Evolutionary conservation across 768 basidiomycete genomes (phyloP), one percentile per base, ranked within the genome.

Genomic region (Suillus hirtellus): DNA sequence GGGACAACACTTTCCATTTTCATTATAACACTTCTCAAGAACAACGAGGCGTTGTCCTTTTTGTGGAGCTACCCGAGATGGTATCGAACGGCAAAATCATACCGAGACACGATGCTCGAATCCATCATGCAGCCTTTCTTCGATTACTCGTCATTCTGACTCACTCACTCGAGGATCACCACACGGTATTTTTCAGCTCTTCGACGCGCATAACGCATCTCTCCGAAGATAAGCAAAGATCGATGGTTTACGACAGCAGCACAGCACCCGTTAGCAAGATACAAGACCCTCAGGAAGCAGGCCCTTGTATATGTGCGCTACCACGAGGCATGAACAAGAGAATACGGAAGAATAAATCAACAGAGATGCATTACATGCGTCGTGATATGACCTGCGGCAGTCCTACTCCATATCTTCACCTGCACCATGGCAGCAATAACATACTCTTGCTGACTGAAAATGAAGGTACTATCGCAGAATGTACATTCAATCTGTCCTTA

Each of bases 81-180:
- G 17, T 12, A 58, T 56, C 55, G 55, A 56, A 56, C 21, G 15
- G 38, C 34, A 54, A 38, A 19, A 58, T 58, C 55, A 42, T 27
- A 17, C 24, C 38, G 24, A 42, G 38, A 27, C 15, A 38, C 21
- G 55, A 56, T 40, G 38, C 5, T 40, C n/a, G 37, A 17, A 58
- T 19, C 38, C 38, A 9, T 24, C 38, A 9, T 24, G 8, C 15
- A 38, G 54, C n/a, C 54, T 27, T 27, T 17, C 54, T 37, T 38
- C 37, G 21, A 38, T n/a, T 21, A 56, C 55, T 56, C 15, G 24
- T 38, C 38, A 7, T 24, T 15, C 47, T 2, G 6, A 24, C 46
- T 21, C 46, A 46, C 14, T 53, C 31, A 9, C n/a, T 55, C 37
- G n/a, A 55, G 14, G 35, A 21, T 9, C 15, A 1, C 4, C 31